A percentile compares a stretch with the other conserved stretches of the same genome.
Conservation (phyloP, 371 early-diverging fungal genomes). For the Choanephora cucurbitarum region DNA sequence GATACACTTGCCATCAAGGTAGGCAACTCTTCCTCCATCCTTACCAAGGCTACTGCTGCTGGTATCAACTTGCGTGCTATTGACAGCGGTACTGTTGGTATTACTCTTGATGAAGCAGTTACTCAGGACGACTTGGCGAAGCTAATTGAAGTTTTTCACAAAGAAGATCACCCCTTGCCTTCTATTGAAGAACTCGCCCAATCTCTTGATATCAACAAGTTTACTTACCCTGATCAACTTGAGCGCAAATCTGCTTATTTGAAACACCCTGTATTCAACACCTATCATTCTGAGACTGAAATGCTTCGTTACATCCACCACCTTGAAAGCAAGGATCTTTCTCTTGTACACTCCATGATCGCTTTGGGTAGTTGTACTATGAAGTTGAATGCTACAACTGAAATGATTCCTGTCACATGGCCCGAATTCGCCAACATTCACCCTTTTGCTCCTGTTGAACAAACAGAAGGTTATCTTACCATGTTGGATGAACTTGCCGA, state of each 20-base stretch:
- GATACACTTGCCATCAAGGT: constrained; percentile 90
- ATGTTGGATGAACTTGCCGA: constrained; percentile 85
- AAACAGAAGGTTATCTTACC: constrained; percentile 87
- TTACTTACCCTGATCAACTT: constrained; percentile 66
- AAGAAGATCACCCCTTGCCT: constrained; percentile 54
- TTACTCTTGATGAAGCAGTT: constrained; percentile 92
- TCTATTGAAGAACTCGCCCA: constrained; percentile 46
- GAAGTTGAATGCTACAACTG: constrained; percentile 97
- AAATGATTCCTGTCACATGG: constrained; percentile 98
- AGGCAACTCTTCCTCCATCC: constrained; percentile 60
- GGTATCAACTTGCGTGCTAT: constrained; percentile 89
- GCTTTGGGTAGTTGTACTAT: constrained; percentile 98
- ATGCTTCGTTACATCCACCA: constrained; percentile 94
- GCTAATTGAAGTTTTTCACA: constrained; percentile 72
- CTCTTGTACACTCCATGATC: constrained; percentile 96
- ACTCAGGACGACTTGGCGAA: constrained; percentile 76
- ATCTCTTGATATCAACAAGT: constrained; percentile 37
- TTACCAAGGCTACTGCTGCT: constrained; percentile 69
- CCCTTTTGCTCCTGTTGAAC: constrained; percentile 93
- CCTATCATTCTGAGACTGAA: constrained; percentile 98
- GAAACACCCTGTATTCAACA: constrained; percentile 90
- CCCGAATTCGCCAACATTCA: constrained; percentile 94
- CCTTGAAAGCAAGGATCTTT: constrained; percentile 94
- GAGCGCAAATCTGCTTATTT: constrained; percentile 77
- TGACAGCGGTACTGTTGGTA: constrained; percentile 71